These are phyloP conservation scores for Aspergillus pseudoterreus DNA, from an alignment of 2,329 filamentous ascomycete genomes.

Conservation along the genomic window DNA sequence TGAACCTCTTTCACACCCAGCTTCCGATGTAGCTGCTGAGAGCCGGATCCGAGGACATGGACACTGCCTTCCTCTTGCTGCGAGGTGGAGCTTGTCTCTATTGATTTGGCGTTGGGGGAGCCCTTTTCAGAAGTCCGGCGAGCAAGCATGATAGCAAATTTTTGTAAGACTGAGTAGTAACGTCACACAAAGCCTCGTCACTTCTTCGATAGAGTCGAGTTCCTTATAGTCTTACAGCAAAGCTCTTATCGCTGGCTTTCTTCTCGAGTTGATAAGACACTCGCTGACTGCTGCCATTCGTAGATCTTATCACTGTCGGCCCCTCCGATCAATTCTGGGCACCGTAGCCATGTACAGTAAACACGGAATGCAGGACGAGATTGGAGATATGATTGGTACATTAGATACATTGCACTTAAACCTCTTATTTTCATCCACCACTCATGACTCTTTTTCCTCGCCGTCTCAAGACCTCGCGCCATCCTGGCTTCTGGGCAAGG, in stretches of 20 bases:
- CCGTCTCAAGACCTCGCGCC: constrained; percentile 1
- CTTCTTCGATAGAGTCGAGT: neutral
- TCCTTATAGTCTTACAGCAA: neutral
- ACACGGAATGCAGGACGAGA: no score
- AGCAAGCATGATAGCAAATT: neutral
- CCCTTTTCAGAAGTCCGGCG: neutral
- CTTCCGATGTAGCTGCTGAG: constrained; percentile 23
- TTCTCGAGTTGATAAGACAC: neutral
- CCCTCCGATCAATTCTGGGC: neutral
- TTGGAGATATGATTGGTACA: neutral
- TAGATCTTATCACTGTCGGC: neutral
- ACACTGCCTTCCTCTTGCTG: neutral
- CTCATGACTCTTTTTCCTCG: constrained; percentile 4
- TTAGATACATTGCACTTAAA: neutral
- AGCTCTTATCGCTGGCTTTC: neutral
- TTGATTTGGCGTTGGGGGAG: neutral
- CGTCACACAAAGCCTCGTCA: neutral
- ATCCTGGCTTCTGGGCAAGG: neutral
- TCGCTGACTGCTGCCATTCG: neutral
- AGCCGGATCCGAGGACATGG: neutral
- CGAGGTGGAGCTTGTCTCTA: neutral
- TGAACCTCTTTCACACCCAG: constrained; percentile 29
- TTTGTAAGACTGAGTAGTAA: neutral
- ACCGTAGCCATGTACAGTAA: no score
- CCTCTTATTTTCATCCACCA: neutral